Conservation (phyloP, 352 stramenopile species). For the Pythium aquatile region DNA sequence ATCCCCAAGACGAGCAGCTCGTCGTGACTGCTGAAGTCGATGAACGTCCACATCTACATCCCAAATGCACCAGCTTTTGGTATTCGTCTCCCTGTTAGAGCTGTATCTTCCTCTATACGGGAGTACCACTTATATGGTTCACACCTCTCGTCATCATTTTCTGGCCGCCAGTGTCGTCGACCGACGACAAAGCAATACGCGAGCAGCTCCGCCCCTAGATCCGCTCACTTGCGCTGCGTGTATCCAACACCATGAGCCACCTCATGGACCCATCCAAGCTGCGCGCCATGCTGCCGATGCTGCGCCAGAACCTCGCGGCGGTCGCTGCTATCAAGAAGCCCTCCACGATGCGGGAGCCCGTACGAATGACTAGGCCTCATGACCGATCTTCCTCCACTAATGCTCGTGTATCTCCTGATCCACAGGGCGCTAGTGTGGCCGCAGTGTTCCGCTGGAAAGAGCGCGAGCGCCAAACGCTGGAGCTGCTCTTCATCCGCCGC, state of each 20-base stretch:
- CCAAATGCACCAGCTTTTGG: not conserved
- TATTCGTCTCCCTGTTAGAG: not conserved
- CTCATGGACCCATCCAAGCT: constrained; percentile 47
- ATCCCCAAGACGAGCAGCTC: too few species aligned
- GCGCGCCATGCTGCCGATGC: constrained; percentile 45
- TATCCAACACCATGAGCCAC: constrained; percentile 17
- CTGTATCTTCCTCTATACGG: not conserved
- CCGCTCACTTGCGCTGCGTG: constrained; percentile 1
- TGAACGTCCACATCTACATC: not conserved
- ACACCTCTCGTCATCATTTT: not conserved
- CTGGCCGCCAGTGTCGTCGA: not conserved
- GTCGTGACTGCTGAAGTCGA: not conserved
- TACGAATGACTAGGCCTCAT: constrained; percentile 14
- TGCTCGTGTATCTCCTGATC: not conserved
- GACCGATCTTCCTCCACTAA: not conserved
- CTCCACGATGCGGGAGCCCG: constrained; percentile 30
- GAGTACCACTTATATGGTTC: not conserved
- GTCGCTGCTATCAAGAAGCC: constrained; percentile 30
- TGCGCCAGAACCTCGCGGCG: constrained; percentile 54
- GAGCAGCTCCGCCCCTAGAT: not conserved
- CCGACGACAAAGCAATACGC: not conserved
- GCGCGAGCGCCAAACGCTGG: constrained; percentile 53
- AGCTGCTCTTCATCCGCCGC: constrained; percentile 77
- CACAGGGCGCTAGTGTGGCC: constrained; percentile 68
- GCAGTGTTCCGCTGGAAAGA: constrained; percentile 82